These are phyloP conservation scores for Candida tetrigidarum DNA, from an alignment of 1,139 yeast genomes.

Conservation along the genomic window DNA sequence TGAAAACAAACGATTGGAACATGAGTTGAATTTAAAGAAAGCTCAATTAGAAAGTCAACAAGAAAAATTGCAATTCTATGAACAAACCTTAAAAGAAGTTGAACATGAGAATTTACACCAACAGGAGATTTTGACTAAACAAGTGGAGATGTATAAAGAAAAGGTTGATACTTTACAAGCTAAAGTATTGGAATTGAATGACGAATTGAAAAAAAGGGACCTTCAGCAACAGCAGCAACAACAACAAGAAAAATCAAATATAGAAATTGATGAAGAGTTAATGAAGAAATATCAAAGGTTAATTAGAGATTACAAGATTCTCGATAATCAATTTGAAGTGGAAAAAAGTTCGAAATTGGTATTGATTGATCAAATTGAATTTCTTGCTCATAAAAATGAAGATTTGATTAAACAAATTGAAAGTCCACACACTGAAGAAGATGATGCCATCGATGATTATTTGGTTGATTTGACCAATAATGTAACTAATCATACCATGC, in stretches of 20 bases:
- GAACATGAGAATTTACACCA: conserved; percentile 29
- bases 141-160: conserved; percentile 34
- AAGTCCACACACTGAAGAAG: conserved; percentile 7
- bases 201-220: conserved; percentile 23
- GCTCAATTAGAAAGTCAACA: conserved; percentile 23
- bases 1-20: conserved; percentile 29
- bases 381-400: conserved; percentile 45
- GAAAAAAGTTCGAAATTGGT: conserved; percentile 55
- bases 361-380: conserved; percentile 59
- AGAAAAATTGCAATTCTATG: conserved; percentile 24
- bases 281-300: conserved; percentile 35
- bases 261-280: conserved; percentile 10
- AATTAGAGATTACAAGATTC: conserved; percentile 40
- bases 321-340: conserved; percentile 47
- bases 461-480: conserved; percentile 10
- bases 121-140: conserved; percentile 33
- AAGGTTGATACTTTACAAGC: conserved; percentile 34
- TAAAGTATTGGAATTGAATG: conserved; percentile 30
- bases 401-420: conserved; percentile 21
- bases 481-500: conserved; percentile 26
- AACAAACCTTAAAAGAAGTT: conserved; percentile 24
- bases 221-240: conserved; percentile 4
- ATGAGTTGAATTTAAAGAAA: conserved; percentile 25
- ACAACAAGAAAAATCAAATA: conserved; percentile 9
- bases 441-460: conserved; percentile 8